Conservation (phyloP, 768 basidiomycete species). For the Trametes meyenii region DNA sequence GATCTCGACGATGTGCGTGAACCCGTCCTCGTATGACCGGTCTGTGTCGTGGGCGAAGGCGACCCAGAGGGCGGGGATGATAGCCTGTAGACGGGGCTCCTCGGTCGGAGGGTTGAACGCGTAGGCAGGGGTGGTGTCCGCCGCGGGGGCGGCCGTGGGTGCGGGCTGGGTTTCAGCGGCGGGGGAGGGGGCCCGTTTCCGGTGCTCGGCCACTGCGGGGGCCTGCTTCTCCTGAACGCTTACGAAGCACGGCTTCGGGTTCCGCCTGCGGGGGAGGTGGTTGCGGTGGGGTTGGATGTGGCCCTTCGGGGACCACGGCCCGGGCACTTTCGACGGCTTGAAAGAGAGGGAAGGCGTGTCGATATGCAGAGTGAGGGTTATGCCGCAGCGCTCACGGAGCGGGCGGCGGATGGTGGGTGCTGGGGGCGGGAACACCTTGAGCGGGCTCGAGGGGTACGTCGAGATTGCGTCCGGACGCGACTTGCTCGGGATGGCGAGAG, state of each 20-base stretch:
- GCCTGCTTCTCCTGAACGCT: slow-evolving; percentile 14
- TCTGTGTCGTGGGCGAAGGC: slow-evolving; percentile 24
- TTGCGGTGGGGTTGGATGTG: slow-evolving; percentile 31
- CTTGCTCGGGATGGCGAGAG: slow-evolving; percentile 14
- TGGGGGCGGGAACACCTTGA: slow-evolving; percentile 23
- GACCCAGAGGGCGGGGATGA: slow-evolving; percentile 30
- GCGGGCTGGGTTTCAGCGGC: not conserved
- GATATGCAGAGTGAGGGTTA: slow-evolving; percentile 21
- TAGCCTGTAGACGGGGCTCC: slow-evolving; percentile 26
- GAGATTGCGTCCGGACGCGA: slow-evolving; percentile 1
- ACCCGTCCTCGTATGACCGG: slow-evolving; percentile 18
- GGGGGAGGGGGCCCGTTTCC: not conserved
- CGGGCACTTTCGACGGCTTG: slow-evolving; percentile 7
- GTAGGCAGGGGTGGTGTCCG: not conserved
- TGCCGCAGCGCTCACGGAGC: slow-evolving; percentile 25
- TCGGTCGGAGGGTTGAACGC: slow-evolving; percentile 12
- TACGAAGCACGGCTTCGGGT: slow-evolving; percentile 21
- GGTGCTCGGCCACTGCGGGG: slow-evolving; percentile 1
- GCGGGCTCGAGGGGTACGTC: slow-evolving; percentile 25
- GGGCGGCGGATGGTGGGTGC: slow-evolving; percentile 14
- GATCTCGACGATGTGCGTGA: slow-evolving; percentile 34
- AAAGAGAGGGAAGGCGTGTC: slow-evolving; percentile 5
- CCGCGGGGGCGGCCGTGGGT: not conserved
- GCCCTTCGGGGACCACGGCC: slow-evolving; percentile 25
- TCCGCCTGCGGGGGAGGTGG: slow-evolving; percentile 27